Percentiles rank a stretch among this genome's conserved stretches.
Evolutionary conservation across 306 rosid species (phyloP).

Genomic region (Sicyos baderoa): DNA sequence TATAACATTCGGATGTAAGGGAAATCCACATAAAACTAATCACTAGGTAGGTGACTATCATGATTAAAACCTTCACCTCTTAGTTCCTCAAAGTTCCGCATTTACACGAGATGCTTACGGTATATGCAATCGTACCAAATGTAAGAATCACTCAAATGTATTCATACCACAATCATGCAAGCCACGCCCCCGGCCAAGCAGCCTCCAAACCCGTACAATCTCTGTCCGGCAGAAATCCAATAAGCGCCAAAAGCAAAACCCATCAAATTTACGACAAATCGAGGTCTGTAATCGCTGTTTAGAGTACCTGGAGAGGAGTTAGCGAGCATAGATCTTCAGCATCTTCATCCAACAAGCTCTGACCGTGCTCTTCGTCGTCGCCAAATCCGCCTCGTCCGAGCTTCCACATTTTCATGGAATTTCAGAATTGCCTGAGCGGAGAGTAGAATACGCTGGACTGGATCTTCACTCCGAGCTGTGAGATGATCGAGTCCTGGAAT

Average conservation of each 20-base stretch:
- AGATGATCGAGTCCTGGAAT: too few relatives aligned
- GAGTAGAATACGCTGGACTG: background rate
- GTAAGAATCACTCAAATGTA: constrained; percentile 6
- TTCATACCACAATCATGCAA: constrained; percentile 74
- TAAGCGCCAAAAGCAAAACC: constrained; percentile 9
- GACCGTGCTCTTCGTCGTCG: constrained; percentile 41
- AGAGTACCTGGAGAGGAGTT: constrained; percentile 61
- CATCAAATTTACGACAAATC: background rate
- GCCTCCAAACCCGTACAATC: constrained; percentile 75
- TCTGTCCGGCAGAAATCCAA: constrained; percentile 45
- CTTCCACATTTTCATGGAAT: constrained; percentile 53
- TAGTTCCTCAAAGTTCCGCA: background rate
- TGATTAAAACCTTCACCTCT: too few relatives aligned
- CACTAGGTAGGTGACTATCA: too few relatives aligned
- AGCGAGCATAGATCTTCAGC: constrained; percentile 55
- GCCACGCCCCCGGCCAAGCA: constrained; percentile 60
- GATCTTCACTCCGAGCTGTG: background rate
- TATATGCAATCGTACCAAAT: background rate
- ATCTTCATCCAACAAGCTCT: constrained; percentile 52
- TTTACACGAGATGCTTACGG: background rate
- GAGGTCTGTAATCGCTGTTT: background rate
- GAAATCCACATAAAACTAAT: too few relatives aligned
- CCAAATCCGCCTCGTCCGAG: constrained; percentile 31
- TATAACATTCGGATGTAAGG: too few relatives aligned
- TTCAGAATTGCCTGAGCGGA: background rate